A percentile compares a stretch with the other conserved stretches of the same genome.
Evolutionary conservation across 2,329 filamentous ascomycete species (phyloP).

Genomic region (Ceratocystis smalleyi): DNA sequence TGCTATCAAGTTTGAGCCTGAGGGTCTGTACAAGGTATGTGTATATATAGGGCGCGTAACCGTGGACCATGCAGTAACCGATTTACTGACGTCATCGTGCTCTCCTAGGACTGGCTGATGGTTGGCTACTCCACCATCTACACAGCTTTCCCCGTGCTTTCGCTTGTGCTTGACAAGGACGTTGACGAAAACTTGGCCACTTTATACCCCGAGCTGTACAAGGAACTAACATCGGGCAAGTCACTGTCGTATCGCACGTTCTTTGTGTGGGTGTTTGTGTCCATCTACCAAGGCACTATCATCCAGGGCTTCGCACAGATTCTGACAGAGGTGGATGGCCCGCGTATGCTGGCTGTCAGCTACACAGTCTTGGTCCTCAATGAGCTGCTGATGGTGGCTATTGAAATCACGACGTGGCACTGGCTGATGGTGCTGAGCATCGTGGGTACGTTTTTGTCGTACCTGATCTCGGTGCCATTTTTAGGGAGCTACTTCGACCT

Average conservation of each 20-base stretch:
- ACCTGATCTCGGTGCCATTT: slow-evolving; percentile 69
- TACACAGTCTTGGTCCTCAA: slow-evolving; percentile 89
- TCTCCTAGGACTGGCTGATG: slow-evolving; percentile 65
- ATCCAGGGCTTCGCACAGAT: slow-evolving; percentile 92
- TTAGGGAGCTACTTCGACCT: slow-evolving; percentile 83
- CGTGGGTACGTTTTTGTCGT: slow-evolving; percentile 67
- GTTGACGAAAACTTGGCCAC: slow-evolving; percentile 89
- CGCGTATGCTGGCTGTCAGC: slow-evolving; percentile 71
- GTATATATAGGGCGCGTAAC: slow-evolving; percentile 10
- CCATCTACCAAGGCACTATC: slow-evolving; percentile 84
- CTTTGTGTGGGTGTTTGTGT: slow-evolving; percentile 91
- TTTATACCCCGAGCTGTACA: slow-evolving; percentile 92
- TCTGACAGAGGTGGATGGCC: slow-evolving; percentile 59
- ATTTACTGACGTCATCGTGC: slow-evolving; percentile 18
- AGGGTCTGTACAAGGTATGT: slow-evolving; percentile 67
- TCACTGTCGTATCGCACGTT: slow-evolving; percentile 86
- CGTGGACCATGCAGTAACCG: not conserved
- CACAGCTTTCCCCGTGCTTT: slow-evolving; percentile 84
- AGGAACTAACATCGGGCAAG: slow-evolving; percentile 80
- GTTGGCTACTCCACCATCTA: slow-evolving; percentile 95
- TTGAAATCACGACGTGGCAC: slow-evolving; percentile 95
- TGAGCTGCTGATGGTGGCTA: slow-evolving; percentile 92
- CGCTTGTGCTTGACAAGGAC: slow-evolving; percentile 83
- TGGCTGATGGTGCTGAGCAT: slow-evolving; percentile 77
- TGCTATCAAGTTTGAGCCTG: slow-evolving; percentile 78